Conservation (phyloP, 208 protist genomes). For the Blastocrithidia nonstop region DNA sequence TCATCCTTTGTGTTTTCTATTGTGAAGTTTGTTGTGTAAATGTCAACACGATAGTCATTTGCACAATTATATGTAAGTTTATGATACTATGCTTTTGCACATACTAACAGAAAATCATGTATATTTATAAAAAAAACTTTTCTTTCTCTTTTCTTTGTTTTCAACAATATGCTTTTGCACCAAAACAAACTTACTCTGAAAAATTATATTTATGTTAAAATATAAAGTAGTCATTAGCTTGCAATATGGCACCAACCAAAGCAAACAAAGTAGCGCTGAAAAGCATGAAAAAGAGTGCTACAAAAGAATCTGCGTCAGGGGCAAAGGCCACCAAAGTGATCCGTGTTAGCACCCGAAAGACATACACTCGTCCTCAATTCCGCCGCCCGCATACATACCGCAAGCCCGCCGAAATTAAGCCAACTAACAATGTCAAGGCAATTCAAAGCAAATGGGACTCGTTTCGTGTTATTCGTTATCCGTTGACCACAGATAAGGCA, state of each 20-base stretch:
- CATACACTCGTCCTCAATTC: conserved; percentile 93
- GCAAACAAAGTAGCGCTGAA: conserved; percentile 23
- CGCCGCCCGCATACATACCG: conserved; percentile 93
- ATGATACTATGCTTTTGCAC: not conserved
- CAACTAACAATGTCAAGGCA: conserved; percentile 83
- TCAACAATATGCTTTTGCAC: no score
- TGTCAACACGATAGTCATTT: no score
- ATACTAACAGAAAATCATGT: not conserved
- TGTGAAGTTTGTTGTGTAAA: no score
- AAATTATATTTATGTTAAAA: no score
- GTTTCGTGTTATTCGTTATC: conserved; percentile 94
- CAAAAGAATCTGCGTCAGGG: conserved; percentile 33
- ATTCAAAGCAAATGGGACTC: conserved; percentile 59
- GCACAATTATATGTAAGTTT: not conserved
- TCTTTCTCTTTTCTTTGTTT: no score
- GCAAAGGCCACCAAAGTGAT: conserved; percentile 69
- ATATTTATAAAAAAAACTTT: not conserved
- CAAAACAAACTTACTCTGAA: no score
- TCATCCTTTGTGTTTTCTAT: no score
- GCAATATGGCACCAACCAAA: conserved; percentile 17
- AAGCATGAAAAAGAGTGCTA: conserved; percentile 14
- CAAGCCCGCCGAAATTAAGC: conserved; percentile 73
- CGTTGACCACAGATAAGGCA: conserved; percentile 96
- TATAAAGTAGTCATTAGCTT: not conserved
- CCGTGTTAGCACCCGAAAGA: conserved; percentile 85